phyloP scores from a whole-genome alignment of 163 green algal species.

The Chlamydomonas reinhardtii region DNA sequence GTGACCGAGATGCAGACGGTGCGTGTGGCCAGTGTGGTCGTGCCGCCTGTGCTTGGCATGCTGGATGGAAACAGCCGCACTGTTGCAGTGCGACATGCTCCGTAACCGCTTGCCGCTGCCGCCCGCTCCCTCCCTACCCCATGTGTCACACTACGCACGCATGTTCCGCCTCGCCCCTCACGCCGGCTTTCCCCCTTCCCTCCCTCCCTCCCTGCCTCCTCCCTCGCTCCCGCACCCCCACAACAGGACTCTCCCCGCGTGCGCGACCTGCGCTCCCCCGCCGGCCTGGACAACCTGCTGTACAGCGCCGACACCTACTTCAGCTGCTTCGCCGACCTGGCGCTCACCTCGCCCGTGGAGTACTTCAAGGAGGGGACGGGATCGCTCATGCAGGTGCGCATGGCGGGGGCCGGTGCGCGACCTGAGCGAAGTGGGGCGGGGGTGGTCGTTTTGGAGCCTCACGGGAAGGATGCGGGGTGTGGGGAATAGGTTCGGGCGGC shows the following conservation, averaged over 20 bases:
- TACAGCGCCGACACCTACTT: slow-evolving; percentile 96
- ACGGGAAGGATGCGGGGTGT: too few species aligned
- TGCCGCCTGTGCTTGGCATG: too few species aligned
- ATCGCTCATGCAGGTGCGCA: slow-evolving; percentile 45
- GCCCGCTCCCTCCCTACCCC: too few species aligned
- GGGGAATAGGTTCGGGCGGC: too few species aligned
- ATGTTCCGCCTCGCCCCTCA: too few species aligned
- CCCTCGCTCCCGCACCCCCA: neutral
- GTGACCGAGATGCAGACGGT: slow-evolving; percentile 89
- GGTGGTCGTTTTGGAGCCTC: too few species aligned
- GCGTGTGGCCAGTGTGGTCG: neutral
- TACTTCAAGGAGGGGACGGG: slow-evolving; percentile 83
- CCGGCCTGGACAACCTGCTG: slow-evolving; percentile 96
- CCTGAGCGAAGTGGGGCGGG: neutral
- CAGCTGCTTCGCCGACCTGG: slow-evolving; percentile 97
- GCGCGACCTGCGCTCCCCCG: slow-evolving; percentile 58
- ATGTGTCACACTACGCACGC: too few species aligned
- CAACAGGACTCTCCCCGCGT: slow-evolving; percentile 47
- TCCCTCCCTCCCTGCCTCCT: too few species aligned
- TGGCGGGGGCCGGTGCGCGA: neutral
- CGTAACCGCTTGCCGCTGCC: too few species aligned
- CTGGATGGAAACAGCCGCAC: too few species aligned
- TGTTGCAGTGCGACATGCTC: too few species aligned
- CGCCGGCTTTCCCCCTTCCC: too few species aligned
- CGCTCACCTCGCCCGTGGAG: slow-evolving; percentile 88